phyloP scores from a whole-genome alignment of 805 yeast species.

The Tetrapisispora iriomotensis region DNA sequence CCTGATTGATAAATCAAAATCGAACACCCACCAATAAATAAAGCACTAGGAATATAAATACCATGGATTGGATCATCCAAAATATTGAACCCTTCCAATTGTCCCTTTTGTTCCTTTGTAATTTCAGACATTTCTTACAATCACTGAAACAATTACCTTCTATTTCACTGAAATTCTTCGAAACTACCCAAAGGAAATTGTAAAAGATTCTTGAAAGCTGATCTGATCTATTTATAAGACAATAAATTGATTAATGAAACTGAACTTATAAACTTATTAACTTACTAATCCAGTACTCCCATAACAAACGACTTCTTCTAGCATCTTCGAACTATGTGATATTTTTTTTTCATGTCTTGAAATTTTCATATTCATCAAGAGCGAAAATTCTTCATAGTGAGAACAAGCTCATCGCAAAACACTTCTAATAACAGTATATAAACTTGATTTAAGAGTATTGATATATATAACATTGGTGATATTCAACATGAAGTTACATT shows the following conservation, averaged over 20 bases:
- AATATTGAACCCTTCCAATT: constrained; percentile 29
- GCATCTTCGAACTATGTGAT: not conserved
- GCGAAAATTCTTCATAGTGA: not conserved
- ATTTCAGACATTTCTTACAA: not conserved
- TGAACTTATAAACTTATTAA: not conserved
- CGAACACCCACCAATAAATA: constrained; percentile 50
- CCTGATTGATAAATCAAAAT: constrained; percentile 39
- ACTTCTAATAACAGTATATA: too few species aligned
- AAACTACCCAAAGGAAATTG: too few species aligned
- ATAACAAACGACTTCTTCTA: too few species aligned
- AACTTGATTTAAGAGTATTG: too few species aligned
- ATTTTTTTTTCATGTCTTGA: too few species aligned
- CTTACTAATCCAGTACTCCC: too few species aligned
- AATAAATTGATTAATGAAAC: not conserved
- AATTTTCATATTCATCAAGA: not conserved
- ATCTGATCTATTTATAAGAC: not conserved
- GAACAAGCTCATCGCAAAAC: too few species aligned
- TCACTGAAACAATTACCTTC: too few species aligned
- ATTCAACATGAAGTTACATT: too few species aligned
- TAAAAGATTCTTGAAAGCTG: too few species aligned
- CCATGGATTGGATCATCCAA: constrained; percentile 68
- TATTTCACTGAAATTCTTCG: too few species aligned
- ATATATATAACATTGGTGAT: too few species aligned
- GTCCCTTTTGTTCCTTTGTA: constrained; percentile 14
- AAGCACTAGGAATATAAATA: constrained; percentile 55